A percentile compares a stretch with the other conserved stretches of the same genome.
These are phyloP conservation scores for Coprinellus micaceus DNA, from an alignment of 768 basidiomycete species.

Conservation along the genomic window DNA sequence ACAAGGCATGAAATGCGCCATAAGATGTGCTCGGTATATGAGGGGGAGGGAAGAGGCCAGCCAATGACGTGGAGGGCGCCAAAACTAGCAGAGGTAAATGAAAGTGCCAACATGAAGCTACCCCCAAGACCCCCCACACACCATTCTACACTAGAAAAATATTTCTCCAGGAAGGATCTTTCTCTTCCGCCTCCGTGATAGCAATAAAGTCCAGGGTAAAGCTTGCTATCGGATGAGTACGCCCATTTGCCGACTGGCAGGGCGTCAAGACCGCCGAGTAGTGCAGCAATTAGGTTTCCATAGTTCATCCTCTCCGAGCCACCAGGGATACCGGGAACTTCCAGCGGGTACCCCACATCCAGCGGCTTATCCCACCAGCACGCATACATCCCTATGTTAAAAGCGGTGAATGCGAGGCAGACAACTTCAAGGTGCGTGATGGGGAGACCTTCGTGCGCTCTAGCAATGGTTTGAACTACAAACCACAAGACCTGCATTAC, in stretches of 20 bases:
- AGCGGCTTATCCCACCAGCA: conserved; percentile 41
- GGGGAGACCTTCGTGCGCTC: conserved; percentile 20
- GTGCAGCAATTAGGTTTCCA: conserved; percentile 8
- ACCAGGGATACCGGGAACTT: no score
- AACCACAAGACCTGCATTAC: conserved; percentile 35
- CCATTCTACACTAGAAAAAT: no score
- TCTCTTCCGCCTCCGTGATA: no score
- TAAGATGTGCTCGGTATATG: background rate
- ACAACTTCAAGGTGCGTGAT: conserved; percentile 33
- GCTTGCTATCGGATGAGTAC: background rate
- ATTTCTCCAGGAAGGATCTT: no score
- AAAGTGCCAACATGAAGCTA: no score
- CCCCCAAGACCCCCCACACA: no score
- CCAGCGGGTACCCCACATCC: conserved; percentile 23
- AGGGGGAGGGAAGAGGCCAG: no score
- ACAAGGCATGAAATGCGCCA: background rate
- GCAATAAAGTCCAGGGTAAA: no score
- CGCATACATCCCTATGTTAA: conserved; percentile 27
- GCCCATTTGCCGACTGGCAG: conserved; percentile 1
- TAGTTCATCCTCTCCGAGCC: conserved; percentile 8
- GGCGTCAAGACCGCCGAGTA: conserved; percentile 22
- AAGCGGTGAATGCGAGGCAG: conserved; percentile 30
- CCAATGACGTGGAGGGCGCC: no score
- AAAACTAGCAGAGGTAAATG: no score
- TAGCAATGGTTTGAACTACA: conserved; percentile 24